phyloP scores from a whole-genome alignment of 139 green algal species.

The Nannochloris sp. region DNA sequence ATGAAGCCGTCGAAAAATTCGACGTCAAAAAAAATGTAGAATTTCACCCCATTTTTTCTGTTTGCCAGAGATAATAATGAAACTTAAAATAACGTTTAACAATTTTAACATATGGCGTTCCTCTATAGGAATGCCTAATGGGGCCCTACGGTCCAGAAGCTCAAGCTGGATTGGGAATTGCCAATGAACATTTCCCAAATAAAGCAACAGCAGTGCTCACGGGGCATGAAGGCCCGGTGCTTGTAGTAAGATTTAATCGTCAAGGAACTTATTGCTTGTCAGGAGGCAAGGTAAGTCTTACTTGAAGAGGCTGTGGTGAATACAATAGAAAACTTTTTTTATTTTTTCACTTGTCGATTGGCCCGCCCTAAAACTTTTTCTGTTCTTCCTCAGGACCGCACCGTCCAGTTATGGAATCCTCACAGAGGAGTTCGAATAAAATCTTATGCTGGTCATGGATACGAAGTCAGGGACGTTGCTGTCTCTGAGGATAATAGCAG shows the following conservation, averaged over 20 bases:
- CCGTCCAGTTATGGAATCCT: conserved; percentile 82
- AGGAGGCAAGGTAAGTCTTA: conserved; percentile 63
- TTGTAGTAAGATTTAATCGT: conserved; percentile 77
- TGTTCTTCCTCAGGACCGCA: conserved; percentile 61
- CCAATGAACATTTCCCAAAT: conserved; percentile 14
- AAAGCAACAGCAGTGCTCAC: conserved; percentile 22
- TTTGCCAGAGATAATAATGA: no score
- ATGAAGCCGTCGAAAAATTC: no score
- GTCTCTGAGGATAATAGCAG: conserved; percentile 79
- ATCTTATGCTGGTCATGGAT: conserved; percentile 79
- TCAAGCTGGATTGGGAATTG: conserved; percentile 1
- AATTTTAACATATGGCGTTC: no score
- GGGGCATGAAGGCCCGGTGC: conserved; percentile 75
- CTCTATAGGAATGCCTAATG: no score
- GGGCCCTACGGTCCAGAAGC: conserved; percentile 10
- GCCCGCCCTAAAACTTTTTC: neutral
- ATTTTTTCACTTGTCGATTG: neutral
- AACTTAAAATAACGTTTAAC: no score
- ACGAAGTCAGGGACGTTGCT: conserved; percentile 74
- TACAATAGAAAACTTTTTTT: neutral
- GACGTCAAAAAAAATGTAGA: no score
- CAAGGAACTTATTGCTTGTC: conserved; percentile 77
- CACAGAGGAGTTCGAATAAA: conserved; percentile 68
- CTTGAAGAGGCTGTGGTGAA: neutral
- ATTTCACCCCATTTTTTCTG: no score